A percentile compares a stretch with the other conserved stretches of the same genome.
Evolutionary conservation across 164 flowering plant genomes (phyloP).

Genomic region (Magnolia officinalis): DNA sequence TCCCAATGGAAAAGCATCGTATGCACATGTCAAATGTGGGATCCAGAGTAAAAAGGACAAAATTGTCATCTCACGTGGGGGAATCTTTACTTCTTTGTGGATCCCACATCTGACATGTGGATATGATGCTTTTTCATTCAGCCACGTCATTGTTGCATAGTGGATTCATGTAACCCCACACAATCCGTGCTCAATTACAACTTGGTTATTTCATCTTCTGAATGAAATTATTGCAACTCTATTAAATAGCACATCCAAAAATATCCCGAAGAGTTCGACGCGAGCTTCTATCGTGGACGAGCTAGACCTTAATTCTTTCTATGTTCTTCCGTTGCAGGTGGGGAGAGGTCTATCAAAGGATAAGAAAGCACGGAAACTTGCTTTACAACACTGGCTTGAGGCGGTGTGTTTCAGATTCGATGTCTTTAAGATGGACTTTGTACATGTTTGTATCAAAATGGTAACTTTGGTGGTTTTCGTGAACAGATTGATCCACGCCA

Average conservation of each 20-base stretch:
- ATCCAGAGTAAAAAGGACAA: too few species aligned
- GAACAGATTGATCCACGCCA: constrained; percentile 93
- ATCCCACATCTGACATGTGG: too few species aligned
- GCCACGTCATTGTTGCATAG: too few species aligned
- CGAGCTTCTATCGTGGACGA: background rate
- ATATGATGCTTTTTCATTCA: too few species aligned
- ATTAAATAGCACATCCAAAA: background rate
- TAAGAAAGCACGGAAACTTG: constrained; percentile 81
- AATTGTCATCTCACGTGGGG: too few species aligned
- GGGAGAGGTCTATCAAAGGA: constrained; percentile 93
- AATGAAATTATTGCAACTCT: background rate
- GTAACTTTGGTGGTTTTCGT: constrained; percentile 1
- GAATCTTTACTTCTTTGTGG: too few species aligned
- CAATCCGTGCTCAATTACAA: too few species aligned
- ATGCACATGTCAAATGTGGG: too few species aligned
- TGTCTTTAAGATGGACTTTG: background rate
- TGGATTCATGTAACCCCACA: too few species aligned
- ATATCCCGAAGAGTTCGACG: background rate
- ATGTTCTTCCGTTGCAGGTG: constrained; percentile 43
- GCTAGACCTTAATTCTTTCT: background rate
- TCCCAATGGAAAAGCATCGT: too few species aligned
- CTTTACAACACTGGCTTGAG: constrained; percentile 96
- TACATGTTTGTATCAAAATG: background rate
- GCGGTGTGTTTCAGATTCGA: constrained; percentile 50
- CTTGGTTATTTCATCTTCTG: too few species aligned